Conservation (phyloP, 2,329 filamentous ascomycete genomes). For the Atkinsonella hypoxylon region DNA sequence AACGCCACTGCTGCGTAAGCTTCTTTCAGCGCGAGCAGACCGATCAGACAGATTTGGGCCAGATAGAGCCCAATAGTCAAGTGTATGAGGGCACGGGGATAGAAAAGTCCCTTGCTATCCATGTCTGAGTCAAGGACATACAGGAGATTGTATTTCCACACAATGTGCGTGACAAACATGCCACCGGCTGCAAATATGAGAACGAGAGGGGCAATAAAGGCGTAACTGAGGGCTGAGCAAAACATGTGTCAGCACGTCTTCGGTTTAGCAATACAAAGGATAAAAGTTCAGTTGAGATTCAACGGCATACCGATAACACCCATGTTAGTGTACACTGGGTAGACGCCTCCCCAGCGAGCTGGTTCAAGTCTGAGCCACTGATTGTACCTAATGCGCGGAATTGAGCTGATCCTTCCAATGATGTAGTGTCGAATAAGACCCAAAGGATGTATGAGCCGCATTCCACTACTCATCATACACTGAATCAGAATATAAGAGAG, state of each 20-base stretch:
- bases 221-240: conserved; percentile 62
- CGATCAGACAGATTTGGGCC: conserved; percentile 70
- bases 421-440: conserved; percentile 48
- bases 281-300: neutral
- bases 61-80: conserved; percentile 77
- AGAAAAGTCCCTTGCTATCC: conserved; percentile 80
- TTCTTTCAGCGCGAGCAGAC: conserved; percentile 62
- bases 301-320: conserved; percentile 56
- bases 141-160: conserved; percentile 82
- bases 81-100: conserved; percentile 78
- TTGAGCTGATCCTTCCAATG: conserved; percentile 62
- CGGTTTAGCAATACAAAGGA: neutral
- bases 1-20: conserved; percentile 59
- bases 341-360: conserved; percentile 72
- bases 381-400: conserved; percentile 66
- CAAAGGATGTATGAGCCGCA: conserved; percentile 56
- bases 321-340: conserved; percentile 73
- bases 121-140: conserved; percentile 74
- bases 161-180: conserved; percentile 70
- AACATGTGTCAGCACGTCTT: neutral
- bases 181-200: conserved; percentile 71
- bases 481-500: conserved; percentile 89
- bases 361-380: conserved; percentile 64
- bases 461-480: conserved; percentile 66
- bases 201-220: conserved; percentile 75